Base-by-base conservation (phyloP, 768 basidiomycete genomes). In the Saitozyma sp. region DNA sequence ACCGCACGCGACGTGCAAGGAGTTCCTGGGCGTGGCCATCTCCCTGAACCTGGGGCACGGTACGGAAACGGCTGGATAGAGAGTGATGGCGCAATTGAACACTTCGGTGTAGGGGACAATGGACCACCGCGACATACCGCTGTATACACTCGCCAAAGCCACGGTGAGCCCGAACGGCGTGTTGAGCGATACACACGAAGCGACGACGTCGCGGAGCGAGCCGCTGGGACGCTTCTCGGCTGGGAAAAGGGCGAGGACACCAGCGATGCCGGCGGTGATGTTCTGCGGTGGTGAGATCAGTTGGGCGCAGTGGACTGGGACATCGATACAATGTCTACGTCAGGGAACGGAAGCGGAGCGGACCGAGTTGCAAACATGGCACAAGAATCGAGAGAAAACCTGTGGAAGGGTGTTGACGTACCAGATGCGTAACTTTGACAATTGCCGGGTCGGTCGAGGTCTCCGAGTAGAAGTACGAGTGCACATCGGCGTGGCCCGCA, bases 181-280 rank as follows among this genome's bases (percentile, higher is more conserved):
- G 60, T 86, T 85, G 57, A 96, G 74, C 1, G 88, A 82, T 73
- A 90, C 85, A 2, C 85, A 85, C 29, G 90, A 93, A 10, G 88
- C 83, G 41, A 97, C 81, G 8, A 88, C 89, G 77, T 96, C 93
- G 56, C 88, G 78, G 7, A 87, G 80, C 6, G 88, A 58, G 0
- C 70, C 60, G 85, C 48, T 92, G 69, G 11, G 85, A 82, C 69
- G 65, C 51, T 86, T 86, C 20, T 89, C 85, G 9, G 86, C 81
- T 2, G 93, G 92, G 68, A 95, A 85, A 19, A 93, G 75, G 6
- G 87, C 85, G 42, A 89, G 87, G 20, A 86, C 82, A 3, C 89
- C 89, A 0, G 91, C 86, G n/a, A 93, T 88, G 41, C 91, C 93
- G 4, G 93, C 90, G 2, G 91, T 94, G 61, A 95, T 74, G 66